Conservation (phyloP, 306 rosid species). For the Ormosia semicastrata region DNA sequence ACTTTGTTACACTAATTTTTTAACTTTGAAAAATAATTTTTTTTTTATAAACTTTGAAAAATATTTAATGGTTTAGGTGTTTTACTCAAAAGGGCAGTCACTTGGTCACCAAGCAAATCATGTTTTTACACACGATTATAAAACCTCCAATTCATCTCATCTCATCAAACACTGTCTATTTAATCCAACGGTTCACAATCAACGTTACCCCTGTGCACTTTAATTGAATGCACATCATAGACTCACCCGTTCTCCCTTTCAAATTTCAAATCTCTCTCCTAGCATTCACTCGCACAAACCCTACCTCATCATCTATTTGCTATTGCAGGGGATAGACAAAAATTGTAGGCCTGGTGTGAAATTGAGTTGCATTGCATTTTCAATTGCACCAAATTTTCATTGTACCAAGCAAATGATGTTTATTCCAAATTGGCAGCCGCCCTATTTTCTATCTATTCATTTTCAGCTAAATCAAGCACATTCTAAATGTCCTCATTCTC, state of each 20-base stretch:
- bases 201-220: not conserved
- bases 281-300: not conserved
- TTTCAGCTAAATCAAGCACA: not conserved
- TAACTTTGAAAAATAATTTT: too few species aligned
- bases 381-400: not conserved
- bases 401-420: not conserved
- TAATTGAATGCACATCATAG: not conserved
- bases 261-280: not conserved
- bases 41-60: too few species aligned
- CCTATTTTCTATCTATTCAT: not conserved
- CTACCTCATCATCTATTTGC: not conserved
- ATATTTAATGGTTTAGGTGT: too few species aligned
- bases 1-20: too few species aligned
- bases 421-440: not conserved
- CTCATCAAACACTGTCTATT: too few species aligned
- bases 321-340: not conserved
- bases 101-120: too few species aligned
- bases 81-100: too few species aligned
- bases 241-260: not conserved
- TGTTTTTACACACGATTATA: too few species aligned
- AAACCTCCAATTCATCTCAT: too few species aligned
- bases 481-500: not conserved
- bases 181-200: not conserved
- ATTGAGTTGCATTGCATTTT: slow-evolving; percentile 4
- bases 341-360: not conserved